Evolutionary conservation across 75 land plant species (phyloP).

Genomic region (Chamaecyparis obtusa): DNA sequence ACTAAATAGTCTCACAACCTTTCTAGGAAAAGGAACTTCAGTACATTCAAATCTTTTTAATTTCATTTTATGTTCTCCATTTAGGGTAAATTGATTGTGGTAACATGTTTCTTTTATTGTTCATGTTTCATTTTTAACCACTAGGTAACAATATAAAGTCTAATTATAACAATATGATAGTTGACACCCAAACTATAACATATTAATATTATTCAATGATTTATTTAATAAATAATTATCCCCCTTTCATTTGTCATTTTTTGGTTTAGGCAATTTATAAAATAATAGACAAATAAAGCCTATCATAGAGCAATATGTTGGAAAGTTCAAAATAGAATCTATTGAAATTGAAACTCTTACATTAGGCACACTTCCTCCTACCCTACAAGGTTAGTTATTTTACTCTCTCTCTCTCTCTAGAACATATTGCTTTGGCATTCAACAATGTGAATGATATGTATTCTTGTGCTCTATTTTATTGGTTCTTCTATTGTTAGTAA

Average conservation of each 20-base stretch:
- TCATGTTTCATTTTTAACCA: too few species aligned
- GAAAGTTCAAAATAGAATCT: conserved; percentile 81
- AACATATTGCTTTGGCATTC: background rate
- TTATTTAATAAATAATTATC: too few species aligned
- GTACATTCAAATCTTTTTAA: too few species aligned
- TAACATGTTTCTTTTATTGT: too few species aligned
- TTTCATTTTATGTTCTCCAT: too few species aligned
- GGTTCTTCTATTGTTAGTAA: background rate
- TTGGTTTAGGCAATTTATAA: conserved; percentile 92
- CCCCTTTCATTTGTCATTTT: too few species aligned
- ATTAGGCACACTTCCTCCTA: conserved; percentile 79
- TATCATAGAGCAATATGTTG: conserved; percentile 74
- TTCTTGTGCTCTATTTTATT: background rate
- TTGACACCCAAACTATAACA: too few species aligned
- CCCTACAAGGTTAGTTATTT: conserved; percentile 62
- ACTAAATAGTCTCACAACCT: background rate
- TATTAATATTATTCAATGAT: too few species aligned
- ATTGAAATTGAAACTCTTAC: conserved; percentile 79
- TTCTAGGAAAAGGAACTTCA: background rate
- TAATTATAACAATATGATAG: too few species aligned
- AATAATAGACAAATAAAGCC: conserved; percentile 60
- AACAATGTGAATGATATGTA: background rate
- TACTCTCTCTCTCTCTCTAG: background rate
- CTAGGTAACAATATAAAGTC: too few species aligned
- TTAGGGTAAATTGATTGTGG: too few species aligned